Conservation (phyloP, 169 alveolate genomes). For the Cryptosporidium parvum region DNA sequence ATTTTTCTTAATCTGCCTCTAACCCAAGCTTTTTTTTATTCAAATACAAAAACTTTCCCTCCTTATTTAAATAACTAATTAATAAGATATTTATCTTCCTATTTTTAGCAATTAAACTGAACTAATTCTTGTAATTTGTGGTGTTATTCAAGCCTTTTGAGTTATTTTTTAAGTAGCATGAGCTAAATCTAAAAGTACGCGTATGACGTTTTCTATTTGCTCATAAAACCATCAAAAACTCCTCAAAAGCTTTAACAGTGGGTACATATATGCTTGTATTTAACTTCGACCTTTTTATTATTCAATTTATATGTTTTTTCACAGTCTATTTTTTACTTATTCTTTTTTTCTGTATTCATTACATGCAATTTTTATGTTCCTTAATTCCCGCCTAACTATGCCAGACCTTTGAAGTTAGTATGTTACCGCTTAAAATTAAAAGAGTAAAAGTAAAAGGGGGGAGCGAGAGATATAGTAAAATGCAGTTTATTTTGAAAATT, state of each 20-base stretch:
- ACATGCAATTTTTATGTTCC: background rate
- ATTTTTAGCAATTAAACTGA: background rate
- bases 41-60: background rate
- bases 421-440: constrained; percentile 8
- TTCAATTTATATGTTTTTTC: too few relatives aligned
- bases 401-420: background rate
- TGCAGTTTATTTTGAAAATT: too few relatives aligned
- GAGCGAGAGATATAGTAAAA: background rate
- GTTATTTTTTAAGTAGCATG: background rate
- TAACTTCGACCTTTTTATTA: too few relatives aligned
- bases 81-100: background rate
- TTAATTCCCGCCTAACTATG: constrained; percentile 30
- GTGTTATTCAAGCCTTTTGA: background rate
- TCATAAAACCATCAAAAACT: background rate
- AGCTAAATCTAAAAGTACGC: background rate
- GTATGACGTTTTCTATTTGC: too few relatives aligned
- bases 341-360: background rate
- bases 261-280: background rate
- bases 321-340: background rate
- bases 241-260: background rate
- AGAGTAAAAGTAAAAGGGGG: background rate
- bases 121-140: background rate
- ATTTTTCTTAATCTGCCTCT: background rate
- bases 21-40: background rate
- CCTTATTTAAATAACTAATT: background rate